These are phyloP conservation scores for Rhododendron williamsianum DNA, from an alignment of 148 eudicot genomes.

Conservation along the genomic window DNA sequence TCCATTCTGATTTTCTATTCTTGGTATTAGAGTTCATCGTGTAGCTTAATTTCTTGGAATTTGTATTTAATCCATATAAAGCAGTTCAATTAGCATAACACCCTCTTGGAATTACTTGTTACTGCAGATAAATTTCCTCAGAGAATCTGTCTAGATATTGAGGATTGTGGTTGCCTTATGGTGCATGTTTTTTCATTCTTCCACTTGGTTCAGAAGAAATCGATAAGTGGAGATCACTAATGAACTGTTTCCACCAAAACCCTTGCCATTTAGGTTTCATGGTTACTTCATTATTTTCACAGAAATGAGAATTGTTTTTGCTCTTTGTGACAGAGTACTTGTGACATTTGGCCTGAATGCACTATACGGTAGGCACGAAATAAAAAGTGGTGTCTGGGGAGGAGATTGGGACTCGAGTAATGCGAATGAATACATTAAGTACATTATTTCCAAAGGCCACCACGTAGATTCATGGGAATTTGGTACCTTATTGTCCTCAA, in stretches of 20 bases:
- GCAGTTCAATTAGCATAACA: background rate
- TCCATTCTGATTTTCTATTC: background rate
- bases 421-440: conserved; percentile 61
- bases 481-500: conserved; percentile 31
- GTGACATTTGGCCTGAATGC: conserved; percentile 91
- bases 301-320: background rate
- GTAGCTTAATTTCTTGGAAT: conserved; percentile 15
- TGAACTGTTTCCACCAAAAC: background rate
- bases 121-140: background rate
- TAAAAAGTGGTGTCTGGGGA: conserved; percentile 33
- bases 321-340: conserved; percentile 41
- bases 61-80: background rate
- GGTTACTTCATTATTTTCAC: background rate
- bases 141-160: background rate
- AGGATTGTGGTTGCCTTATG: background rate
- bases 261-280: background rate
- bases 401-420: conserved; percentile 85
- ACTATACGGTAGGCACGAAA: conserved; percentile 53
- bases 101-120: background rate
- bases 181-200: background rate
- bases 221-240: background rate
- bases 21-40: conserved; percentile 69
- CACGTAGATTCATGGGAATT: conserved; percentile 85
- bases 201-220: background rate
- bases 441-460: conserved; percentile 81